Percentiles rank a stretch among this genome's conserved stretches.
Evolutionary conservation across 192 early-diverging fungal genomes (phyloP).

Genomic region (Coemansia sp.): DNA sequence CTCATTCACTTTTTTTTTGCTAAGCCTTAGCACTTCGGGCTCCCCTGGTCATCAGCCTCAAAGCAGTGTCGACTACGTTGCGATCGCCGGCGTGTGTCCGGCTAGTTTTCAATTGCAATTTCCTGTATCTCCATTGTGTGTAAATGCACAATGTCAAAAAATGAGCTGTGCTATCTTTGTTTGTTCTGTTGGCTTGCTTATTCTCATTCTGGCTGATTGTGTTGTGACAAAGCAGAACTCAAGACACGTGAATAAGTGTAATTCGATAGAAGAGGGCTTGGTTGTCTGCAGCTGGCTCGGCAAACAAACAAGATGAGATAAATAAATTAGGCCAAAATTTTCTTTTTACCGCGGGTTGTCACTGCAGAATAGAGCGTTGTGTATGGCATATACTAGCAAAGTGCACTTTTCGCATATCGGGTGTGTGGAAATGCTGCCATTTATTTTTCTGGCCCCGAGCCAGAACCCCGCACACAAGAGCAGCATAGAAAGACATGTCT

Average conservation of each 20-base stretch:
- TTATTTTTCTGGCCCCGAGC: conserved; percentile 1
- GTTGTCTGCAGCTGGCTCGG: neutral
- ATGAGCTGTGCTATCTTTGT: neutral
- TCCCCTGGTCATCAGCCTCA: neutral
- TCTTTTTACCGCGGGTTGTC: neutral
- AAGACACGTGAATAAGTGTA: conserved; percentile 1
- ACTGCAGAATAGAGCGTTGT: neutral
- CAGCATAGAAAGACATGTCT: conserved; percentile 4
- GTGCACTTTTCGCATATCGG: neutral
- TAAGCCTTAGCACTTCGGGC: conserved; percentile 3
- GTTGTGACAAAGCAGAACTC: neutral
- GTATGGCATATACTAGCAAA: neutral
- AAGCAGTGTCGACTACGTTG: neutral
- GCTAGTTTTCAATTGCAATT: conserved; percentile 9
- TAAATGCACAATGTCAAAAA: conserved; percentile 20
- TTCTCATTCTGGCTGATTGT: conserved; percentile 4
- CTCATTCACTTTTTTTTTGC: neutral
- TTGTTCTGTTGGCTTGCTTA: neutral
- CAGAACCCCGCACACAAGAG: neutral
- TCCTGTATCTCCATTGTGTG: conserved; percentile 3
- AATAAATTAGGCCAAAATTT: neutral
- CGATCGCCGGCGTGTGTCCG: conserved; percentile 2
- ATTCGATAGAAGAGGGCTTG: conserved; percentile 1
- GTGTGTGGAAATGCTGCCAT: neutral
- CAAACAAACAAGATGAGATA: neutral